A percentile compares a stretch with the other conserved stretches of the same genome.
These are phyloP conservation scores for Microcyclosporella mali DNA, from an alignment of 2,329 filamentous ascomycete species.

Conservation along the genomic window DNA sequence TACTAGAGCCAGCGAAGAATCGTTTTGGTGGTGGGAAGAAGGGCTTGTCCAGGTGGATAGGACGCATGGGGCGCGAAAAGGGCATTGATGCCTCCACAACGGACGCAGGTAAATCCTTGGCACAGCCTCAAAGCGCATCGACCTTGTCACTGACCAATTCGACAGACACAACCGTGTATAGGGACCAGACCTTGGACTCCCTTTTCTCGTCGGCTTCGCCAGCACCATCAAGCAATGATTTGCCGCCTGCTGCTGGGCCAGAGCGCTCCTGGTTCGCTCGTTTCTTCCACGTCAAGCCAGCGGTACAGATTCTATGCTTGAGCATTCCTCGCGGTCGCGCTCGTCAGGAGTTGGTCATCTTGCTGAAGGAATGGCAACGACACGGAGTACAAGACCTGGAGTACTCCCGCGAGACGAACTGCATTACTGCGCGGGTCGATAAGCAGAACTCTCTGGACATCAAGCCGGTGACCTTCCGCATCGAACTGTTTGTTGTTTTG, in stretches of 20 bases:
- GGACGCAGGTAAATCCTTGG: constrained; percentile 14
- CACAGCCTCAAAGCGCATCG: background rate
- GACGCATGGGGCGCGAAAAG: constrained; percentile 41
- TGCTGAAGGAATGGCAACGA: constrained; percentile 70
- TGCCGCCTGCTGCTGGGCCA: constrained; percentile 31
- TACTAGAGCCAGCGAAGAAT: constrained; percentile 40
- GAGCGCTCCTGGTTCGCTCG: constrained; percentile 79
- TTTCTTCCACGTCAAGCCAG: constrained; percentile 84
- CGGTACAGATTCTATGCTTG: constrained; percentile 68
- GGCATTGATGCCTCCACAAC: constrained; percentile 16
- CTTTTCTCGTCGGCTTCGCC: constrained; percentile 30
- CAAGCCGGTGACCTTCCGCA: constrained; percentile 81
- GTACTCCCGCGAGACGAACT: constrained; percentile 70
- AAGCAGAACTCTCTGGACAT: constrained; percentile 72
- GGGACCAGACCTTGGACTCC: constrained; percentile 25
- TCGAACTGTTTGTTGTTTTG: constrained; percentile 81
- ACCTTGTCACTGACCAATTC: constrained; percentile 3
- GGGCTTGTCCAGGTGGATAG: constrained; percentile 49
- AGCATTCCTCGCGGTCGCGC: constrained; percentile 64
- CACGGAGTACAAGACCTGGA: constrained; percentile 73
- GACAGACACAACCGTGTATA: constrained; percentile 22
- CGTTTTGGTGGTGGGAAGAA: constrained; percentile 34
- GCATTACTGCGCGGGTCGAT: constrained; percentile 72
- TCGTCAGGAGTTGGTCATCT: constrained; percentile 66
- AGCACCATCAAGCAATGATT: constrained; percentile 46